Evolutionary conservation across 192 early-diverging fungal species (phyloP), one percentile per base, ranked within the genome.

Genomic region (Backusella tarrabulga): DNA sequence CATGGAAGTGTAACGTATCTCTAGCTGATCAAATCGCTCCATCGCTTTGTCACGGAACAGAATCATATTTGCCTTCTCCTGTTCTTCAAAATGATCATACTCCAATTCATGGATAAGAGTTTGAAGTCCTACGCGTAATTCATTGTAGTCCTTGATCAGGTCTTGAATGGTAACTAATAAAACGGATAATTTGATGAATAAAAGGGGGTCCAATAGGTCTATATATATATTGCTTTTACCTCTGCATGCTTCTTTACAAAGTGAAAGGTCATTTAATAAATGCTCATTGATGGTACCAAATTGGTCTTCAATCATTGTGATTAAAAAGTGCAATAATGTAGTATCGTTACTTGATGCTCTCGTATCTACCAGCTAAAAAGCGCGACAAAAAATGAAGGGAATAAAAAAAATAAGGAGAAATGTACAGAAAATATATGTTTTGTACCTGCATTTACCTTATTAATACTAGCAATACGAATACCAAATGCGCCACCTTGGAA

Each of bases 401-500:
- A 3, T 3, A 73, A 44, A 35, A 15, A 23, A 77, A 6, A 11
- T 36, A 1, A 54, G n/a, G 32, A 67, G 26, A 14, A 34, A 52
- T 26, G 19, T 40, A 29, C 34, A 56, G 40, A 50, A 56, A 21
- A 23, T 12, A 19, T 26, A 44, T 23, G 42, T 40, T 76, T 34
- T 14, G 4, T 6, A 38, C 11, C 40, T 19, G 34, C 34, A 34
- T 15, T 40, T 73, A 88, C 87, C 81, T 93, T 93, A 73, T 95
- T 95, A 21, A 95, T 91, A 86, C 93, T 93, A 7, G 89, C 86
- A 81, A 94, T 93, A 81, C 90, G 92, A 73, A 95, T 92, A 17
- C 94, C 94, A 84, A 92, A 95, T 2, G 94, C 94, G 7, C 92
- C 93, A 38, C 94, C 94, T 68, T 93, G 90, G 80, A 92, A 90